Evolutionary conservation across 768 basidiomycete genomes (phyloP), one percentile per base, ranked within the genome.

Genomic region (Tephrocybe sp.): DNA sequence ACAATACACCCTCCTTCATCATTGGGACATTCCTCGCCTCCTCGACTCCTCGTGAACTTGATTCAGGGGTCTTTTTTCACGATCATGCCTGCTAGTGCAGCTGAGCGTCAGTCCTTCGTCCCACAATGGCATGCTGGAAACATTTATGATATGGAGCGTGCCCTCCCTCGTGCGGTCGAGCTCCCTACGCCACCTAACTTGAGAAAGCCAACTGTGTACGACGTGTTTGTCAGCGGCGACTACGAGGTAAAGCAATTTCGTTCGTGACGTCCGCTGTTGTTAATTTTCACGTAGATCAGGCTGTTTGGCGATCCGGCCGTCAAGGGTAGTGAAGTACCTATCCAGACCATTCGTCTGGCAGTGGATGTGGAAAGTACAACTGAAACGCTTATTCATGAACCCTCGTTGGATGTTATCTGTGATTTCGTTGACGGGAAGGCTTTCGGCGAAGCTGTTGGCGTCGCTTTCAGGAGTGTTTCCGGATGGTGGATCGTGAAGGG

Each of bases 71-170:
- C 90, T 2, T 92, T 87, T 63, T 90, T 92, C 60, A 71, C 89
- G 6, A 61, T 96, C 35, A 55, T 87, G 11, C 84, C 87, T 9
- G 58, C 60, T 9, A 45, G 65, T 26, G 43, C 58, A 11, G 40
- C 40, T 3, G 44, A 60, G 22, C 51, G 57, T 15, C 42, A 42
- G 12, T 39, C 48, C 34, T 59, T 60, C 31, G 59, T 66, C 3
- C 73, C 72, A 8, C 67, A 78, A 61, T 96, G 92, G 92, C 78
- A 86, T 63, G 67, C 80, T n/a, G 92, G 91, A 27, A 91, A 96
- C 62, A 83, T 96, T n/a, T 96, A 96, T 62, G 71, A 73, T 19
- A 72, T 87, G 66, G 77, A 82, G 49, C 69, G 70, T 24, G 67
- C 80, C 16, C 72, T 79, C 9, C 71, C 74, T 13, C 79, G 77